phyloP scores from a whole-genome alignment of 306 rosid species.

The Quercus gilva region DNA sequence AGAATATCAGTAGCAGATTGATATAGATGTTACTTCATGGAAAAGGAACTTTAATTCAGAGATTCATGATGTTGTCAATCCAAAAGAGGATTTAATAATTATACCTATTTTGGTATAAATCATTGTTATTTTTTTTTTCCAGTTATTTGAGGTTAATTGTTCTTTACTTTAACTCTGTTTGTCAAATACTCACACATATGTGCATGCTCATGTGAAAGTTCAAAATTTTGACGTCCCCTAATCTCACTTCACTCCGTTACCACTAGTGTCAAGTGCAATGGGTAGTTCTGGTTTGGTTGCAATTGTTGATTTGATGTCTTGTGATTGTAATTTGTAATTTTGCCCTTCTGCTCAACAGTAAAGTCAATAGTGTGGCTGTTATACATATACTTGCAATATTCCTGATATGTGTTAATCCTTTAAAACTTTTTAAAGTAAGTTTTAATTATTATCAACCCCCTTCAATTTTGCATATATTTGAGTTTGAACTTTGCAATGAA shows the following conservation, averaged over 20 bases:
- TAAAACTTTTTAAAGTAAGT: background rate
- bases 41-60: background rate
- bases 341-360: too few species aligned
- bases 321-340: background rate
- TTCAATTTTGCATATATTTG: background rate
- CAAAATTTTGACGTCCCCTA: background rate
- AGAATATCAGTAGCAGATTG: background rate
- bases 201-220: background rate
- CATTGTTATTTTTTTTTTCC: background rate
- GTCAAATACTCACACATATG: background rate
- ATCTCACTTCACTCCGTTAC: background rate
- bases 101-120: background rate
- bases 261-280: background rate
- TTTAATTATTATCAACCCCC: background rate
- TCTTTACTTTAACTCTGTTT: background rate
- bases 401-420: background rate
- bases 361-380: too few species aligned
- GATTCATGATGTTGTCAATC: background rate
- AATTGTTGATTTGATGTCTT: background rate
- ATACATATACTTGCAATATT: background rate
- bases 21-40: background rate
- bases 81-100: background rate
- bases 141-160: background rate
- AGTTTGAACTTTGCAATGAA: background rate
- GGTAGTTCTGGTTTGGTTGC: background rate